These are phyloP conservation scores for Mortierella polycephala DNA, from an alignment of 371 early-diverging fungal species.

Conservation along the genomic window DNA sequence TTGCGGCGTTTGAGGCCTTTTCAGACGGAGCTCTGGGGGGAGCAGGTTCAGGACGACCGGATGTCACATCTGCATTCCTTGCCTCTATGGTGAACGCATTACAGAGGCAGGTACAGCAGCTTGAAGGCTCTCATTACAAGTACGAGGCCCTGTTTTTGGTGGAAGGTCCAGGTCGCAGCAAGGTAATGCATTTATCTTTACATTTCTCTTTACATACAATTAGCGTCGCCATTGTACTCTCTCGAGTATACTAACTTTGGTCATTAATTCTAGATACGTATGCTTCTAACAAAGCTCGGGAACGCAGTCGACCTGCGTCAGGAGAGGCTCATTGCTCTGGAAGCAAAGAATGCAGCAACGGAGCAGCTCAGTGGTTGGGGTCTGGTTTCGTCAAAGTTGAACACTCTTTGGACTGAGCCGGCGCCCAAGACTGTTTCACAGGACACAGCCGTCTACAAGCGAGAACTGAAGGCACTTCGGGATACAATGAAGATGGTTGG, in stretches of 20 bases:
- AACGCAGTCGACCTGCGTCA: slow-evolving; percentile 45
- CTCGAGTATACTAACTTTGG: not conserved
- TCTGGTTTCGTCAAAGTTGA: slow-evolving; percentile 14
- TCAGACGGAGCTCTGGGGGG: slow-evolving; percentile 9
- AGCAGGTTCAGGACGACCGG: slow-evolving; percentile 21
- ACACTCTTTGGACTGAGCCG: slow-evolving; percentile 16
- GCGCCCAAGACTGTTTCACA: slow-evolving; percentile 21
- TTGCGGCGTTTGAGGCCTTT: slow-evolving; percentile 31
- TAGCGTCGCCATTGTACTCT: not conserved
- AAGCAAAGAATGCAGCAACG: slow-evolving; percentile 28
- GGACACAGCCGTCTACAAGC: slow-evolving; percentile 18
- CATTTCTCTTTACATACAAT: no score
- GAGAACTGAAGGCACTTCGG: slow-evolving; percentile 33
- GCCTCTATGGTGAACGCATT: slow-evolving; percentile 30
- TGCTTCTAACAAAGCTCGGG: slow-evolving; percentile 49
- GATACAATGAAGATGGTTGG: slow-evolving; percentile 43
- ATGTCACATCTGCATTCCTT: slow-evolving; percentile 39
- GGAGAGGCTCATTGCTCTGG: slow-evolving; percentile 23
- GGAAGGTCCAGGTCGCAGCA: slow-evolving; percentile 36
- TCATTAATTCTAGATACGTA: slow-evolving; percentile 23
- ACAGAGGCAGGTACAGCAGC: slow-evolving; percentile 32
- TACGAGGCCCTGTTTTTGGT: slow-evolving; percentile 48
- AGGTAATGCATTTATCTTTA: slow-evolving; percentile 9
- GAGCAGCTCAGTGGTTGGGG: slow-evolving; percentile 15
- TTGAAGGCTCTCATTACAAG: slow-evolving; percentile 36